Conservation (phyloP, 2,329 filamentous ascomycete species). For the Apiospora marii region DNA sequence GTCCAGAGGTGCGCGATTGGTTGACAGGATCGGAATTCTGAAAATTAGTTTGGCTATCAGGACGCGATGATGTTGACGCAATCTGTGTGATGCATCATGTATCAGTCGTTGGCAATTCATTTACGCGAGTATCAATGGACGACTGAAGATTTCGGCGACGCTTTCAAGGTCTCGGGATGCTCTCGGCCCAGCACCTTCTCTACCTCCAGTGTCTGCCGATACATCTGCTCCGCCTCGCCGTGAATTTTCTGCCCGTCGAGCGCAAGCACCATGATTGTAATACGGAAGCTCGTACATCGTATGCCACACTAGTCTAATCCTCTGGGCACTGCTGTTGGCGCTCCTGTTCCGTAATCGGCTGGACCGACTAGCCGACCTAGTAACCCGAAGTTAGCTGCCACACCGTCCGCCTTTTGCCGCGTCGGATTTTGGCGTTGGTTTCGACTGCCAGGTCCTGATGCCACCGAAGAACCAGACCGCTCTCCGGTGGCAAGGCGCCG, state of each 20-base stretch:
- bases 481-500: no score
- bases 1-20: no score
- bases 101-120: neutral
- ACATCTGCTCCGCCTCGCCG: neutral
- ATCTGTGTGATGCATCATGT: neutral
- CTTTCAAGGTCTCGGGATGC: conserved; percentile 7
- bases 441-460: neutral
- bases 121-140: neutral
- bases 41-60: no score
- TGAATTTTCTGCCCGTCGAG: neutral
- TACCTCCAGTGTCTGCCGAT: conserved; percentile 5
- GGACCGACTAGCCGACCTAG: neutral
- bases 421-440: conserved; percentile 2
- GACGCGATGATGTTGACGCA: no score
- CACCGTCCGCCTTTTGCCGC: conserved; percentile 4
- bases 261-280: neutral
- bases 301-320: neutral
- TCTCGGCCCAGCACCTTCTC: conserved; percentile 6
- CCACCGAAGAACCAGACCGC: no score
- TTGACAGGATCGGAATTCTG: no score
- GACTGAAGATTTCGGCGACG: neutral
- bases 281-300: neutral
- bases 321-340: neutral
- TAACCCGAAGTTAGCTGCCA: neutral
- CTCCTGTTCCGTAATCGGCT: neutral